Evolutionary conservation across 2,329 filamentous ascomycete genomes (phyloP).

Genomic region (Zymoseptoria tritici): DNA sequence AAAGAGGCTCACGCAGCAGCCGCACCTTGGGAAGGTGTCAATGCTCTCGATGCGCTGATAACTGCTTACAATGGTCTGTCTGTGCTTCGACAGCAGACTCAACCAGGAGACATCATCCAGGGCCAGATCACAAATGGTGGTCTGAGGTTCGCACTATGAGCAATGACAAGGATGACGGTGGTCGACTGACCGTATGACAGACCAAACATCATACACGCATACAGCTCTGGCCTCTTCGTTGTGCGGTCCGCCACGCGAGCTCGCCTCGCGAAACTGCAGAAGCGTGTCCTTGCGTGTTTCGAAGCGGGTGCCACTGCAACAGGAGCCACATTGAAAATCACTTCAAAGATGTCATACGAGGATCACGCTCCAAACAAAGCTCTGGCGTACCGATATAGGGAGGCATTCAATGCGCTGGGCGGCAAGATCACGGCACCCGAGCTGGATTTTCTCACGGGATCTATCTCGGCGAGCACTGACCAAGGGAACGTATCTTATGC

Average conservation of each 20-base stretch:
- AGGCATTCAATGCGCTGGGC: conserved; percentile 28
- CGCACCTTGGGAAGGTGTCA: conserved; percentile 24
- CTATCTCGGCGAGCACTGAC: conserved; percentile 47
- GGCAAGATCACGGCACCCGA: conserved; percentile 33
- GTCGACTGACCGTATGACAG: conserved; percentile 6
- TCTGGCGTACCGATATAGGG: conserved; percentile 31
- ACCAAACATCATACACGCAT: conserved; percentile 36
- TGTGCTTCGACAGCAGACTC: conserved; percentile 34
- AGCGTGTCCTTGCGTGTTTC: conserved; percentile 37
- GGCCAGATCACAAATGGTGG: conserved; percentile 2
- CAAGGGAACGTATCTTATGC: conserved; percentile 53
- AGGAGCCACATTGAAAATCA: conserved; percentile 43
- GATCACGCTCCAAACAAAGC: conserved; percentile 48
- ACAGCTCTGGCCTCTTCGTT: conserved; percentile 32
- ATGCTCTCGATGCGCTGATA: conserved; percentile 30
- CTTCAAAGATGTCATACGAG: conserved; percentile 40
- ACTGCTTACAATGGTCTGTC: conserved; percentile 29
- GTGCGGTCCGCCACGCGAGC: conserved; percentile 28
- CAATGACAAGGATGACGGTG: background rate
- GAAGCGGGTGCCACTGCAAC: conserved; percentile 40
- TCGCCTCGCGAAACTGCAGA: conserved; percentile 27
- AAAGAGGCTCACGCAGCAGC: conserved; percentile 33
- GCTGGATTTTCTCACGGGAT: conserved; percentile 36
- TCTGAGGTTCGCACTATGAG: background rate
- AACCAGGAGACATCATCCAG: conserved; percentile 34